These are phyloP conservation scores for Vigna hirtella DNA, from an alignment of 306 rosid genomes.

Conservation along the genomic window DNA sequence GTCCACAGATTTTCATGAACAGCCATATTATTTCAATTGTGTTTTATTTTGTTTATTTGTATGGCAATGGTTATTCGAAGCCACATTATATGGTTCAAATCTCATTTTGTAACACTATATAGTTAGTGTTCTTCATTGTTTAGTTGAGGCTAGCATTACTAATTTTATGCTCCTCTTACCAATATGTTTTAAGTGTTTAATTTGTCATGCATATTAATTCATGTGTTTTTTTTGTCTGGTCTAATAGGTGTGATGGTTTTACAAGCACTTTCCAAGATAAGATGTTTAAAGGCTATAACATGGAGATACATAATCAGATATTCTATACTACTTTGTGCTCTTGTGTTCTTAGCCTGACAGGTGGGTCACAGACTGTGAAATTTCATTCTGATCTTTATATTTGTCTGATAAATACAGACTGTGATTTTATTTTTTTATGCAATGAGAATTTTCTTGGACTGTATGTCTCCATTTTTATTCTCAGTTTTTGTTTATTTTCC, in stretches of 20 bases:
- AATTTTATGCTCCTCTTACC: not conserved
- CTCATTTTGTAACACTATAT: not conserved
- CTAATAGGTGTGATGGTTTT: constrained; percentile 38
- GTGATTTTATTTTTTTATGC: not conserved
- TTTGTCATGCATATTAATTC: not conserved
- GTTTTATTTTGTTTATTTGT: not conserved
- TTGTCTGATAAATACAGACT: not conserved
- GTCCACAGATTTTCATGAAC: not conserved
- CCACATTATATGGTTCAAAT: not conserved
- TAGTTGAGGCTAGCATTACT: not conserved
- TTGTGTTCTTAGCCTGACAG: constrained; percentile 37
- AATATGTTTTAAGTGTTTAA: constrained; percentile 9
- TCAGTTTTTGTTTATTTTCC: not conserved
- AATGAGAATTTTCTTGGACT: not conserved
- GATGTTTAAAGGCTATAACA: constrained; percentile 38
- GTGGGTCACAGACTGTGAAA: not conserved
- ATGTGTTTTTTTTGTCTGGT: not conserved
- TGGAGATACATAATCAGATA: constrained; percentile 40
- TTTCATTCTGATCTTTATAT: not conserved
- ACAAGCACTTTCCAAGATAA: constrained; percentile 40
- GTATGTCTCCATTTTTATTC: constrained; percentile 3
- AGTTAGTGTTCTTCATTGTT: not conserved
- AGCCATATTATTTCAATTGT: not conserved
- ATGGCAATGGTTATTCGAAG: not conserved
- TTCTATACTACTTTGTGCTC: constrained; percentile 40